Evolutionary conservation across 768 basidiomycete species (phyloP), one percentile per base, ranked within the genome.

Genomic region (Agrocybe chaxingu): DNA sequence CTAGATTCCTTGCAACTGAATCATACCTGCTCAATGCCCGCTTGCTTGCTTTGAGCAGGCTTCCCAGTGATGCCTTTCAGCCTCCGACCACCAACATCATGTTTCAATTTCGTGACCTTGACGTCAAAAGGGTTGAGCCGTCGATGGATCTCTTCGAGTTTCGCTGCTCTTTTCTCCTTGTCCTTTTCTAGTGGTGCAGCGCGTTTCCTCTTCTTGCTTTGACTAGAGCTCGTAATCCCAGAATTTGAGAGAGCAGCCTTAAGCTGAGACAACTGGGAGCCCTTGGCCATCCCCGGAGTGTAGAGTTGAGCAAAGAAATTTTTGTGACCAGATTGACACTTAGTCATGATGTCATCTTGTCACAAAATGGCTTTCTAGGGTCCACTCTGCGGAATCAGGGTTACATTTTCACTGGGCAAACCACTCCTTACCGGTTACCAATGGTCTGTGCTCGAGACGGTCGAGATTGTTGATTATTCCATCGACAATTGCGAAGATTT

Each of bases 71-170:
- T 78, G 37, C 94, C 96, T 59, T 91, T 92, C 24, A 95, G 68
- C 59, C 84, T 90, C 40, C 93, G 71, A 2, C 95, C 94, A 3
- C 91, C 93, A 13, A 97, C 91, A 68, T 94, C 89, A 65, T 95
- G 91, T 72, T 93, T 95, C 37, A 92, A 77, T 66, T 89, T 92
- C 7, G 89, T 95, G 62, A 94, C 89, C 58, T 93, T 90, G 60
- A 85, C 78, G 66, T 99, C 96, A 67, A 99, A 99, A 13, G 92
- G 90, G 71, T 97, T 98, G 62, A 98, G 75, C 58, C 80, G 82
- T 59, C 83, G 80, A 56, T 92, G 84, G 53, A 98, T 95, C 62
- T 88, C 87, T 46, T 82, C 81, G 37, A 98, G 79, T 61, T 82
- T 90, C 5, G 85, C 82, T 0, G 88, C 81, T 55, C 79, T 84